Evolutionary conservation across 257 asterid species (phyloP).

Genomic region (Plantago major): DNA sequence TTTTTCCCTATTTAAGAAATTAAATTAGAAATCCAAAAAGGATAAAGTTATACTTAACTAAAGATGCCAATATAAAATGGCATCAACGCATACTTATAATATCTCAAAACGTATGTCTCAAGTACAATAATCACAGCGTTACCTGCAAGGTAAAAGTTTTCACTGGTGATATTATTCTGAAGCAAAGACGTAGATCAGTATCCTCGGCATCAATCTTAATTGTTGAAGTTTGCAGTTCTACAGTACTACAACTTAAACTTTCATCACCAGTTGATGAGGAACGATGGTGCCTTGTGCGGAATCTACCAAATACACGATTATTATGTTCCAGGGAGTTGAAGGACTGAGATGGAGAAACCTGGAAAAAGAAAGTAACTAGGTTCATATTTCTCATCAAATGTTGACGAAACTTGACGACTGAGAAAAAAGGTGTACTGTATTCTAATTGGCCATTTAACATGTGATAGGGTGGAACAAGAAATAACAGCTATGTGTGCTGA

Average conservation of each 20-base stretch:
- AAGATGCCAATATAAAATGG: background rate
- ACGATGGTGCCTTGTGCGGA: slow-evolving; percentile 65
- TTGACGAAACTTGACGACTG: slow-evolving; percentile 7
- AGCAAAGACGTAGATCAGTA: slow-evolving; percentile 86
- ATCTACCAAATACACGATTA: slow-evolving; percentile 78
- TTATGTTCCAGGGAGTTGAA: slow-evolving; percentile 52
- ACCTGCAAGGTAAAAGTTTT: slow-evolving; percentile 91
- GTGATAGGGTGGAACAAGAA: slow-evolving; percentile 14
- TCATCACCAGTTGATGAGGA: slow-evolving; percentile 58
- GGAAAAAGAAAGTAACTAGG: slow-evolving; percentile 31
- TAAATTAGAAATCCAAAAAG: no score
- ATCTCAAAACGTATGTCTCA: slow-evolving; percentile 6
- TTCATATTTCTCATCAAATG: slow-evolving; percentile 10
- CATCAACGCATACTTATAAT: background rate
- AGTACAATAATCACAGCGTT: slow-evolving; percentile 10
- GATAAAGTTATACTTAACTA: no score
- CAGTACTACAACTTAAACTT: slow-evolving; percentile 62
- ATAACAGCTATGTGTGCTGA: slow-evolving; percentile 6
- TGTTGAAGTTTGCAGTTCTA: slow-evolving; percentile 86
- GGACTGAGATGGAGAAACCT: slow-evolving; percentile 68
- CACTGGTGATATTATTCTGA: slow-evolving; percentile 86
- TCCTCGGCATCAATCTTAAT: slow-evolving; percentile 94
- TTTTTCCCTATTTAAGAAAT: no score
- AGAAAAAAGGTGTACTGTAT: background rate
- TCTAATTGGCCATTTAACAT: slow-evolving; percentile 2